Conservation (phyloP, 257 asterid species). For the Marsdenia floribunda region DNA sequence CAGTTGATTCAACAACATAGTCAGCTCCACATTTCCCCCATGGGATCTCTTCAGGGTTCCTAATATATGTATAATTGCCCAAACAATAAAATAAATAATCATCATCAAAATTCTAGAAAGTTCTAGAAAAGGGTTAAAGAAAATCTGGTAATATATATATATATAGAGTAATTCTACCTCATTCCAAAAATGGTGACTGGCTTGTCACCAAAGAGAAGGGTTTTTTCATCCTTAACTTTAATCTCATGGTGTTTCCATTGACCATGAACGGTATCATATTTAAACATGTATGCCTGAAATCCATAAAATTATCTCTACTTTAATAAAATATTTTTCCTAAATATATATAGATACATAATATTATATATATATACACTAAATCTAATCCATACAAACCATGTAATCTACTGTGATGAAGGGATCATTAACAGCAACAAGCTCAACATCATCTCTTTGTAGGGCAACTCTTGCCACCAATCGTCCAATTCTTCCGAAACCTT, state of each 20-base stretch:
- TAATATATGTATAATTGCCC: not conserved
- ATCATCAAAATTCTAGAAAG: not conserved
- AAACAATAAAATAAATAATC: not conserved
- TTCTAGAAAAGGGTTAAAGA: not conserved
- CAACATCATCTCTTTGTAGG: conserved; percentile 55
- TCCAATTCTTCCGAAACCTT: conserved; percentile 67
- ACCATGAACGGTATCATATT: conserved; percentile 25
- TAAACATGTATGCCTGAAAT: conserved; percentile 21
- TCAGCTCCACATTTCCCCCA: conserved; percentile 77
- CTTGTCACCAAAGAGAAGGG: conserved; percentile 22
- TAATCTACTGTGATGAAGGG: conserved; percentile 55
- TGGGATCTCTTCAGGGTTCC: conserved; percentile 75
- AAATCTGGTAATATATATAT: too few species aligned
- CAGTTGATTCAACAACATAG: conserved; percentile 67
- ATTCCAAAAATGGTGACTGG: conserved; percentile 15
- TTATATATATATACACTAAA: too few species aligned
- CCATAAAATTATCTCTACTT: not conserved
- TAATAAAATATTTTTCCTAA: not conserved
- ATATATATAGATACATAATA: not conserved
- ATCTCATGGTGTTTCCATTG: conserved; percentile 24
- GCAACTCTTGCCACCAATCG: conserved; percentile 61
- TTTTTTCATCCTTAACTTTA: conserved; percentile 21
- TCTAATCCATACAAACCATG: conserved; percentile 27
- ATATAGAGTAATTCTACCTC: conserved; percentile 5
- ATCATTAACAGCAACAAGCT: conserved; percentile 63